Evolutionary conservation across 140 eudicot genomes (phyloP).

Genomic region (Oenanthe javanica): DNA sequence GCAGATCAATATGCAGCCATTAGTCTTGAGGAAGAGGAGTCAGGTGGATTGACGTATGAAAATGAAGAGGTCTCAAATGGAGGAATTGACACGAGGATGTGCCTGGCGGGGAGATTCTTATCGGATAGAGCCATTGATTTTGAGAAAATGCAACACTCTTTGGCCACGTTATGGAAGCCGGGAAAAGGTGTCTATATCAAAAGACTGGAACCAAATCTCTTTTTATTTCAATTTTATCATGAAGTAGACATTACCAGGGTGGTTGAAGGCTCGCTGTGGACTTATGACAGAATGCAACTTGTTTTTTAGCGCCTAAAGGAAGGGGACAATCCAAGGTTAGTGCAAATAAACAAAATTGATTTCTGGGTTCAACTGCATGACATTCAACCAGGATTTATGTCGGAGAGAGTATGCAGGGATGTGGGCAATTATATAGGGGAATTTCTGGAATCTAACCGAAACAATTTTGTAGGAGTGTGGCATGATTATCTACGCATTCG

Average conservation of each 20-base stretch:
- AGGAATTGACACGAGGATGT: too few relatives aligned
- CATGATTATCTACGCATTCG: not conserved
- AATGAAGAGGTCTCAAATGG: too few relatives aligned
- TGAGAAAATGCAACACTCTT: not conserved
- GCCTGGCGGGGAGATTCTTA: too few relatives aligned
- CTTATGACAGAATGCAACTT: not conserved
- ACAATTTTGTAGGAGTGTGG: not conserved
- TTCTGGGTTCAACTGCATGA: not conserved
- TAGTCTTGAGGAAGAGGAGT: too few relatives aligned
- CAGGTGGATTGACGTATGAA: too few relatives aligned
- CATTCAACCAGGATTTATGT: not conserved
- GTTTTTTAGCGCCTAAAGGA: not conserved
- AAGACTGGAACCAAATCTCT: not conserved
- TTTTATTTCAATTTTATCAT: not conserved
- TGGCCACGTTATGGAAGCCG: not conserved
- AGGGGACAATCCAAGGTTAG: not conserved
- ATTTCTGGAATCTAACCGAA: not conserved
- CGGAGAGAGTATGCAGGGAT: not conserved
- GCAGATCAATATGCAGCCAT: too few relatives aligned
- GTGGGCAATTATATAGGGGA: not conserved
- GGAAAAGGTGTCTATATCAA: not conserved
- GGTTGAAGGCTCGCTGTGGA: not conserved
- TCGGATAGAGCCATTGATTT: not conserved
- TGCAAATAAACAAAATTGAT: not conserved
- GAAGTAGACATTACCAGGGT: not conserved